Conservation (phyloP, 371 early-diverging fungal species). For the Mucor indicus region DNA sequence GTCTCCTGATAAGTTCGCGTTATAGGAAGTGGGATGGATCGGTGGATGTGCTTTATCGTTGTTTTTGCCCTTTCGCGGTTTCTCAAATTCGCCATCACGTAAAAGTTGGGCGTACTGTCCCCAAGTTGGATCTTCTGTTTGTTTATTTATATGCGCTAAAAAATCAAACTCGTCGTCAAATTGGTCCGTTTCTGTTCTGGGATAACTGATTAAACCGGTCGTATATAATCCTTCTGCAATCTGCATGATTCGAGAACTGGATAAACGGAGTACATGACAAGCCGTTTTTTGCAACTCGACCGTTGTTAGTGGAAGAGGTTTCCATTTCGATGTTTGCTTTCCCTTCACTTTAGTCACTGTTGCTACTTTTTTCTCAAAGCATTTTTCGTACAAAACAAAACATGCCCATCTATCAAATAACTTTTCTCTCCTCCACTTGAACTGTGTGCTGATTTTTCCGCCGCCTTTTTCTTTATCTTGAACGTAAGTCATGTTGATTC, state of each 20-base stretch:
- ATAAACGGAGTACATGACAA: slow-evolving; percentile 67
- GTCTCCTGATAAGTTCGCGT: slow-evolving; percentile 61
- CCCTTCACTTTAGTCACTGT: slow-evolving; percentile 57
- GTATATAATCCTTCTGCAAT: slow-evolving; percentile 89
- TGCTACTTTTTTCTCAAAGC: slow-evolving; percentile 61
- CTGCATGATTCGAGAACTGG: slow-evolving; percentile 84
- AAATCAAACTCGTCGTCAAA: slow-evolving; percentile 84
- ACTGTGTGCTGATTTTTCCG: slow-evolving; percentile 48
- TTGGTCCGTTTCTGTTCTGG: slow-evolving; percentile 99
- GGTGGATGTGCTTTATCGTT: slow-evolving; percentile 99
- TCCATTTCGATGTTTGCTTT: slow-evolving; percentile 79
- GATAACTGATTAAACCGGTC: slow-evolving; percentile 95
- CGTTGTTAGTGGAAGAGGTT: slow-evolving; percentile 93
- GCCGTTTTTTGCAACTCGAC: slow-evolving; percentile 94
- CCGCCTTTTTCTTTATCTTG: slow-evolving; percentile 2
- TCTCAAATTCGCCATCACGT: slow-evolving; percentile 69
- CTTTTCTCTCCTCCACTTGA: slow-evolving; percentile 73
- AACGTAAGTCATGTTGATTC: slow-evolving; percentile 66
- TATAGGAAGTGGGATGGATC: slow-evolving; percentile 91
- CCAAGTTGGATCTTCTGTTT: slow-evolving; percentile 59
- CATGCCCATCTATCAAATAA: slow-evolving; percentile 79
- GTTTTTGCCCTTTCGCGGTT: slow-evolving; percentile 88
- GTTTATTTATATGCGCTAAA: slow-evolving; percentile 62
- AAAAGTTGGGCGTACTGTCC: slow-evolving; percentile 72
- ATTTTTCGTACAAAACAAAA: slow-evolving; percentile 71